Base-by-base conservation (phyloP, 495 filamentous ascomycete species). In the Neurospora africana region DNA sequence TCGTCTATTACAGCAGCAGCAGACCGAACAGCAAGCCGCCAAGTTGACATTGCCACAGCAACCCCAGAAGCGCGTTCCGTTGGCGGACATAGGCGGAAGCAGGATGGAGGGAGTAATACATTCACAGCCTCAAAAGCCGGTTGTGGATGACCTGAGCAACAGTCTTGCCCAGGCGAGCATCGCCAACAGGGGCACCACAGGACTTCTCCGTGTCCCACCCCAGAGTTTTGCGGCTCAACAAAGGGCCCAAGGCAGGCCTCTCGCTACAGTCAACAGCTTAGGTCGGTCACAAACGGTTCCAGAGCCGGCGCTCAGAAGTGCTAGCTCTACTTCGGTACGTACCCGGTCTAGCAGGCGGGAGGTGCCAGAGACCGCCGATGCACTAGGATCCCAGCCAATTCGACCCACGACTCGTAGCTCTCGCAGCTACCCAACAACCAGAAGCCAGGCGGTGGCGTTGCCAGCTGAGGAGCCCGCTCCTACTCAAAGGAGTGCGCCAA, bases 161-260 rank as follows among this genome's bases (percentile, higher is more conserved):
- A 77, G 73, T 38, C 68, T 76, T 17, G 79, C 38, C 30, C 74
- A 79, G 44, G 77, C 70, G 44, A 76, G 33, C 10, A 43, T 69
- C 13, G 39, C 72, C 8, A 73, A 71, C n/a, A 75, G 69, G 68
- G 68, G 69, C 2, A 69, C 78, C 0, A 53, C 78, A 0, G 79
- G 82, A 10, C 75, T 85, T 33, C 75, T 84, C n/a, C 80, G 84
- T 23, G 81, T 82, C 5, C 81, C 84, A 1, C 81, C 85, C 5
- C 86, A 87, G 72, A 88, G 86, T 71, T 88, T 87, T 76, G 88
- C 88, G 13, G 88, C 88, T 7, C 87, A 89, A 71, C 87, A 89
- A 74, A 80, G 88, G 68, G 84, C 85, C 33, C 79, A 85, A 47
- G 74, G 74, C 44, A 83, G 82, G 41, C 80, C 83, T 3, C 44